These are phyloP conservation scores for Colletotrichum caudatum DNA, from an alignment of 2,329 filamentous ascomycete genomes.

Conservation along the genomic window DNA sequence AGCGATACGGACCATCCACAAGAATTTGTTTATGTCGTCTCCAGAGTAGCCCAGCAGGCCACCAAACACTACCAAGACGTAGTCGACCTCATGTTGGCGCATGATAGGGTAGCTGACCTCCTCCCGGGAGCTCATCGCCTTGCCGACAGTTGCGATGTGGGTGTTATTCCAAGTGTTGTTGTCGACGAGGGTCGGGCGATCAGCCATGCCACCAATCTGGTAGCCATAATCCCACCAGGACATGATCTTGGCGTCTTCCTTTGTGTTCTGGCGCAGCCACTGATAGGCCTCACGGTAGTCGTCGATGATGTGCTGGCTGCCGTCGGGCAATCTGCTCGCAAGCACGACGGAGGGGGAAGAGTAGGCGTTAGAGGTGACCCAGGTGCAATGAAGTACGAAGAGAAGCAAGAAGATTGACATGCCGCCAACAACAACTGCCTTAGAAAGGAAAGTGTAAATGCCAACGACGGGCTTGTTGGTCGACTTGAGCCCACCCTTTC, in stretches of 20 bases:
- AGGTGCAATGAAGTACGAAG: constrained; percentile 97
- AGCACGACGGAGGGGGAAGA: constrained; percentile 97
- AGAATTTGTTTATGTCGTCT: constrained; percentile 99
- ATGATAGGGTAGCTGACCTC: constrained; percentile 99
- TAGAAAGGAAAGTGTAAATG: constrained; percentile 85
- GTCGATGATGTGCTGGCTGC: constrained; percentile 98
- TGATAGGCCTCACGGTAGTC: constrained; percentile 99
- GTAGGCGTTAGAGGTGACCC: constrained; percentile 99
- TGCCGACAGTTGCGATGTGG: constrained; percentile 98
- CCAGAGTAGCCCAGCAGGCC: constrained; percentile 96
- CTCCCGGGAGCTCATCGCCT: constrained; percentile 97
- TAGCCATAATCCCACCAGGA: constrained; percentile 99
- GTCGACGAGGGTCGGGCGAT: constrained; percentile 95
- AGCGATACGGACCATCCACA: constrained; percentile 99
- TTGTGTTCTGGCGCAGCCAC: constrained; percentile 98
- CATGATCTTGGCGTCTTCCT: constrained; percentile 97
- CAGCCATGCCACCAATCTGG: constrained; percentile 99
- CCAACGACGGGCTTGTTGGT: constrained; percentile 81
- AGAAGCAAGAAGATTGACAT: constrained; percentile 86
- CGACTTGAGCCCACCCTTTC: constrained; percentile 73
- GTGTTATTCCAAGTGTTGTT: constrained; percentile 99
- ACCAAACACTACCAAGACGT: constrained; percentile 97
- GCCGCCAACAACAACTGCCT: constrained; percentile 78
- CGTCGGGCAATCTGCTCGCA: constrained; percentile 91
- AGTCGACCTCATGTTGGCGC: constrained; percentile 98